Conservation (phyloP, 176 grass and related monocot species). For the Carex parvula region DNA sequence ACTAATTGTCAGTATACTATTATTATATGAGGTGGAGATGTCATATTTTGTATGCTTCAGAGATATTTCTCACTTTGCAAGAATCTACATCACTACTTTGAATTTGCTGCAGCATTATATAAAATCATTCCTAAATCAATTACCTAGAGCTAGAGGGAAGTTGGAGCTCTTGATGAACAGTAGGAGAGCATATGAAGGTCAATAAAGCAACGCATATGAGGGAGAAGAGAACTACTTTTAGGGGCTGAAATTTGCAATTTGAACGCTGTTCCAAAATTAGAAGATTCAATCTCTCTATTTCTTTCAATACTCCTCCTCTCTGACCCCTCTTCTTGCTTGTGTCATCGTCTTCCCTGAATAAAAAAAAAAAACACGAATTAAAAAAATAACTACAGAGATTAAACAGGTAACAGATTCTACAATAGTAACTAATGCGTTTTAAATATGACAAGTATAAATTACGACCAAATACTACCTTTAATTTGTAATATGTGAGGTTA, state of each 20-base stretch:
- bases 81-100: not conserved
- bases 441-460: conserved; percentile 21
- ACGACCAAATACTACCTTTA: not conserved
- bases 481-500: not conserved
- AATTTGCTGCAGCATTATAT: not conserved
- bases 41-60: conserved; percentile 13
- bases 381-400: conserved; percentile 20
- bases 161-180: conserved; percentile 57
- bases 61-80: not conserved
- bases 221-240: conserved; percentile 69
- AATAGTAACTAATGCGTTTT: not conserved
- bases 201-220: conserved; percentile 77
- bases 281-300: conserved; percentile 69
- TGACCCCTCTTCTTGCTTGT: conserved; percentile 58
- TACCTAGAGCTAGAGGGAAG: conserved; percentile 55
- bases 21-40: not conserved
- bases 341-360: conserved; percentile 60
- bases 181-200: conserved; percentile 70
- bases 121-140: not conserved
- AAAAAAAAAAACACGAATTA: conserved; percentile 19
- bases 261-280: conserved; percentile 58
- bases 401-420: conserved; percentile 12
- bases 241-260: conserved; percentile 67
- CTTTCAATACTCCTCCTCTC: conserved; percentile 73
- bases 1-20: not conserved